Base-by-base conservation (phyloP, 2,329 filamentous ascomycete species). In the Alternaria incomplexa region DNA sequence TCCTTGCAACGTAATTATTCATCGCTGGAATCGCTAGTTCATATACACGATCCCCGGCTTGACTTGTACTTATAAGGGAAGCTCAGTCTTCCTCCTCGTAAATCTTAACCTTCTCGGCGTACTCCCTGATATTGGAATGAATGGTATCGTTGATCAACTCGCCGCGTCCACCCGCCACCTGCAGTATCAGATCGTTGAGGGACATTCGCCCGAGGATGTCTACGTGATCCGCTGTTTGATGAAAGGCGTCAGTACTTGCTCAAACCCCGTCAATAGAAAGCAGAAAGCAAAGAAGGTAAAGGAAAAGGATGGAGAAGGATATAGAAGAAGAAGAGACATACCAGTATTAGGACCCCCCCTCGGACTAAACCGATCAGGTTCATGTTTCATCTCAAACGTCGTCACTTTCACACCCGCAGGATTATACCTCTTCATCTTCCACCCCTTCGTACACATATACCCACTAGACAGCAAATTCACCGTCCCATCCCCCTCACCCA, bases 401-500 rank as follows among this genome's bases (percentile, higher is more conserved):
- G 89, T 96, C 66, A 99, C 84, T 73, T 93, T 89, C 30, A 90
- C 87, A 2, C 90, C 90, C 0, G 93, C 91, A 0, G 96, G 96
- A 74, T 99, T 99, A 79, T 96, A 99, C 36, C 96, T 87, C 80
- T 93, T 93, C 80, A 97, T 91, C 61, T 90, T 89, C 96, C 96
- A 99, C 4, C 96, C 96, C 73, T 91, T 93, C 71, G 93, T 91
- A 79, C 96, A 99, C 96, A 99, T 98, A 79, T 98, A 99, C 3
- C 95, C 96, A 1, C 89, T 89, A 71, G 92, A 96, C 11, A 99
- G 82, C n/a, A 99, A 81, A 68, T 94, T 97, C 45, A 99, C 96
- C 0, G 96, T 99, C 1, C 96, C 96, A 72, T 99, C 96, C 5
- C 96, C 96, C 79, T 98, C 96, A 40, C 95, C 95, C 85, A 97